Conservation (phyloP, 371 early-diverging fungal species). For the Mucor piriformis region DNA sequence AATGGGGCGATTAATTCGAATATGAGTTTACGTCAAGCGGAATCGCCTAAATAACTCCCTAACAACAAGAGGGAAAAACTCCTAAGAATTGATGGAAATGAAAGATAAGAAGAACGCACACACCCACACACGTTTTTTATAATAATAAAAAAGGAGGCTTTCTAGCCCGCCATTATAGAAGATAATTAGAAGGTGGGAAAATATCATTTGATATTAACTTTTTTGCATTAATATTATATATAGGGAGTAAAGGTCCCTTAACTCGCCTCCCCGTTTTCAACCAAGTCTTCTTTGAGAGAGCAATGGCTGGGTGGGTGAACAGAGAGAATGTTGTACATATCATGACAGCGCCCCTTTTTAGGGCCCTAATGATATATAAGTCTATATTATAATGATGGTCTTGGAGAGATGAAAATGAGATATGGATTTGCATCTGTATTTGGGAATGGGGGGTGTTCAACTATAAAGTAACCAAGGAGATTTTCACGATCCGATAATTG, state of each 20-base stretch:
- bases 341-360: too few species aligned
- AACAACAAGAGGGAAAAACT: background rate
- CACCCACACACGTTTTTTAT: background rate
- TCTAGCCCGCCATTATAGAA: constrained; percentile 8
- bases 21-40: constrained; percentile 22
- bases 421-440: too few species aligned
- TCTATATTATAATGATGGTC: background rate
- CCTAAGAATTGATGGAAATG: background rate
- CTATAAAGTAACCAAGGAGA: too few species aligned
- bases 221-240: constrained; percentile 1
- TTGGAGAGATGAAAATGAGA: too few species aligned
- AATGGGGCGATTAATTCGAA: constrained; percentile 43
- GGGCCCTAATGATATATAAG: too few species aligned
- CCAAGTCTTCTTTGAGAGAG: background rate
- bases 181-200: constrained; percentile 15
- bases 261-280: background rate
- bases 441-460: too few species aligned
- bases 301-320: too few species aligned
- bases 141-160: background rate
- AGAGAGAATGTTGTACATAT: too few species aligned
- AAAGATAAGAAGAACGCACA: constrained; percentile 5
- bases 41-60: constrained; percentile 19
- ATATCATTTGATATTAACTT: background rate
- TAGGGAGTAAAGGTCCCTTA: background rate
- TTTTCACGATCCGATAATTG: too few species aligned